Base-by-base conservation (phyloP, 768 basidiomycete species). In the Tulasnella sp. region DNA sequence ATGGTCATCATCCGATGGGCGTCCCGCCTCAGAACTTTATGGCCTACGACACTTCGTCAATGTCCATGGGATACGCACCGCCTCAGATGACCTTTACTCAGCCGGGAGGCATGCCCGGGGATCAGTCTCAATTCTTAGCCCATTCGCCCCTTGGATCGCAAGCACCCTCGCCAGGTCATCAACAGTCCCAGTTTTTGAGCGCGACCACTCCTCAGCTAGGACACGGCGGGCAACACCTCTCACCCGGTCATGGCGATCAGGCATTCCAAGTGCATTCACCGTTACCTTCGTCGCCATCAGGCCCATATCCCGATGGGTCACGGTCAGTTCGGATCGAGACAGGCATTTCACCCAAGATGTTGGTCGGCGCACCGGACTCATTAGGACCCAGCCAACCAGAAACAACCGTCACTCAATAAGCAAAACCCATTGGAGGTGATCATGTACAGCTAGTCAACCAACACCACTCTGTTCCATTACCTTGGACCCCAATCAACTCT, bases 131-230 rank as follows among this genome's bases (percentile, higher is more conserved):
- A 19, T 42, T 70, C 36, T 25, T 38, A 14, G 36, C 37, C n/a
- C 40, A 70, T 36, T 70, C 69, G 69, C 69, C 69, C n/a, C 69
- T 36, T 19, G 69, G 36, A 70, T 70, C 69, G 15, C 69, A 70
- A 70, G 37, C 36, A 15, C 69, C 69, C 9, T 70, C 69, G 37
- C 69, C 69, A 12, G 22, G 69, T 25, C 69, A 70, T 19, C 37
- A 36, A 14, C 69, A 70, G 58, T 64, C 58, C 1, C 58, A 64
- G 58, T 64, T 64, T 17, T 12, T 64, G 29, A 34, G 7, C 3
- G 12, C 29, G 7, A 11, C 29, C 29, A 64, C 58, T 58, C 54
- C 54, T 29, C 54, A 58, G 4, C 22, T 58, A 58, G 54, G 54
- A n/a, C 54, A 17, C 25, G 17, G 58, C 29, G 58, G 12, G 25